Percentiles rank a stretch among this genome's conserved stretches.
These are phyloP conservation scores for Testicularia cyperi DNA, from an alignment of 1,284 basidiomycete genomes.

Conservation along the genomic window DNA sequence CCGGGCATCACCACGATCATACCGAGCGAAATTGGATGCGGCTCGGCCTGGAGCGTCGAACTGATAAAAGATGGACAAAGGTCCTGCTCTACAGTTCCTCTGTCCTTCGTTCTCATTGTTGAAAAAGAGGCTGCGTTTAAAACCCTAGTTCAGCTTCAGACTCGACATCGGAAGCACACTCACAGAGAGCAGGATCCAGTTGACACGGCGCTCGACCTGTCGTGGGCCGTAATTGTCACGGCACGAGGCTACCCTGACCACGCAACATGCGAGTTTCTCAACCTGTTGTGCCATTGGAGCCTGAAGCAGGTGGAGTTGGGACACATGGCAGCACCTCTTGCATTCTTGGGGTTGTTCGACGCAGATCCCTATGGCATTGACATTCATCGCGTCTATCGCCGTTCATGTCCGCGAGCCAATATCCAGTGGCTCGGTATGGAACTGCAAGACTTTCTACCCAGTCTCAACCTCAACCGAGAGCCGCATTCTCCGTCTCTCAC, in stretches of 20 bases:
- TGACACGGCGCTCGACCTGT: neutral
- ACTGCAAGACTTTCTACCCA: conserved; percentile 6
- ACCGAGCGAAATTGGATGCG: conserved; percentile 13
- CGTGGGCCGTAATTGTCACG: conserved; percentile 5
- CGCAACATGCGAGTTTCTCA: conserved; percentile 25
- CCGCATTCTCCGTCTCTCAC: no score
- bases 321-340: neutral
- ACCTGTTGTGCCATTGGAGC: no score
- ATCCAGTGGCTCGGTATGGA: conserved; percentile 23
- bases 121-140: conserved; percentile 53
- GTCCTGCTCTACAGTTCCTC: no score
- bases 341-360: conserved; percentile 12
- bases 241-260: conserved; percentile 52
- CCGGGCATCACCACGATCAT: neutral
- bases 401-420: neutral
- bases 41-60: conserved; percentile 1
- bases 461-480: no score
- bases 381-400: conserved; percentile 17
- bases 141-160: conserved; percentile 9
- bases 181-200: conserved; percentile 2
- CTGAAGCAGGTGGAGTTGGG: no score
- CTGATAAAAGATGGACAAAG: no score
- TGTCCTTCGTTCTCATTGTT: conserved; percentile 47
- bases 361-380: conserved; percentile 49
- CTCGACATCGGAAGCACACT: conserved; percentile 1